phyloP scores from a whole-genome alignment of 2,329 filamentous ascomycete genomes.

The Waltergamsia citrina region DNA sequence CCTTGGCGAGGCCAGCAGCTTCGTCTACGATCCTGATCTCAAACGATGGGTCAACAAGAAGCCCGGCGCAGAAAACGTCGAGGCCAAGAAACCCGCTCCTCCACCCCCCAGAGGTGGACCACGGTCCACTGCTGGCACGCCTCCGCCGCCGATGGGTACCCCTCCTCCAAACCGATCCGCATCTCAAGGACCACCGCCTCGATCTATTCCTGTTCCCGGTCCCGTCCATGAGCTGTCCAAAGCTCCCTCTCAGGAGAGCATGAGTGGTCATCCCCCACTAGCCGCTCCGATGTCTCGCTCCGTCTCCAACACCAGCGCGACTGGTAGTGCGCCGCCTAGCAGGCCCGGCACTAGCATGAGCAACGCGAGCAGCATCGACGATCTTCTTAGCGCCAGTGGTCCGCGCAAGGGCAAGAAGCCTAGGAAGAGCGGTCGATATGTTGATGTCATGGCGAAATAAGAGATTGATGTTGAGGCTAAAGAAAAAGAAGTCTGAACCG shows the following conservation, averaged over 20 bases:
- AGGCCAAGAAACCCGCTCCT: constrained; percentile 57
- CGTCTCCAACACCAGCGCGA: no score
- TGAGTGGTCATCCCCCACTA: constrained; percentile 25
- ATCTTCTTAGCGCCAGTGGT: constrained; percentile 68
- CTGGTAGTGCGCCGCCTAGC: constrained; percentile 47
- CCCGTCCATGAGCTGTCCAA: constrained; percentile 10
- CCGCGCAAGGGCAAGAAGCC: constrained; percentile 63
- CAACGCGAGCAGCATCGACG: constrained; percentile 90
- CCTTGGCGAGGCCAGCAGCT: constrained; percentile 84
- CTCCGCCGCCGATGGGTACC: constrained; percentile 25
- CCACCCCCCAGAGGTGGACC: constrained; percentile 63
- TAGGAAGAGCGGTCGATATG: constrained; percentile 80
- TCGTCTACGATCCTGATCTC: constrained; percentile 90
- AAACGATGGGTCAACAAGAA: constrained; percentile 99
- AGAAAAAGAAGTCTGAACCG: neutral
- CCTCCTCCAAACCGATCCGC: constrained; percentile 18
- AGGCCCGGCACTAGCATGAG: constrained; percentile 75
- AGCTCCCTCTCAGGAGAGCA: constrained; percentile 4
- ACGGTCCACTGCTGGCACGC: constrained; percentile 43
- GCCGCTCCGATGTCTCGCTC: constrained; percentile 19
- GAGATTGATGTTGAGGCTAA: no score
- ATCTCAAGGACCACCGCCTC: constrained; percentile 9
- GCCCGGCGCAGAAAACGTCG: constrained; percentile 53
- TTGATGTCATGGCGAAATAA: constrained; percentile 85
- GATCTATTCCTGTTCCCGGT: constrained; percentile 20